Percentiles rank a stretch among this genome's conserved stretches.
These are phyloP conservation scores for Alternaria infectoria DNA, from an alignment of 2,329 filamentous ascomycete genomes.

Conservation along the genomic window DNA sequence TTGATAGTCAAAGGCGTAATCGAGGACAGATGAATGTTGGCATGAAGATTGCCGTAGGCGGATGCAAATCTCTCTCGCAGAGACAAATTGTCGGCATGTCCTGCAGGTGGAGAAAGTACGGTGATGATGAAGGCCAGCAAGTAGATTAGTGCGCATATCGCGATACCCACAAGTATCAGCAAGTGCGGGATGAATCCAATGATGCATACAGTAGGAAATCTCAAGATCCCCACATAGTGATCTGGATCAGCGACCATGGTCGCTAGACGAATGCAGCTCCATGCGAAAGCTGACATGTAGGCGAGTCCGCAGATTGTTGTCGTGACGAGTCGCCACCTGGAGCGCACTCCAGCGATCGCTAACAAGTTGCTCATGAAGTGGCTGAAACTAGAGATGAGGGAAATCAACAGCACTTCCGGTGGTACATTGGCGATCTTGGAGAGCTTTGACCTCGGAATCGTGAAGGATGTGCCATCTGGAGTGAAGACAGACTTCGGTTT, in stretches of 20 bases:
- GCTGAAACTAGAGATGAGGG: conserved; percentile 86
- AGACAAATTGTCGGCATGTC: conserved; percentile 53
- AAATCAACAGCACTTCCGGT: conserved; percentile 85
- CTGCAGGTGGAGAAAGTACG: conserved; percentile 68
- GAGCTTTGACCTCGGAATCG: conserved; percentile 64
- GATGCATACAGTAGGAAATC: conserved; percentile 93
- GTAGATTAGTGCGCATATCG: conserved; percentile 79
- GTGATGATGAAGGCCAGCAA: conserved; percentile 76
- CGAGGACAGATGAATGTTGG: conserved; percentile 80
- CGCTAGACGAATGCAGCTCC: conserved; percentile 67
- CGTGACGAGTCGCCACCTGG: conserved; percentile 79
- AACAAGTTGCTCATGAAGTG: conserved; percentile 84
- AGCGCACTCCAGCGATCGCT: conserved; percentile 80
- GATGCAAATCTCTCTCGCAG: conserved; percentile 67
- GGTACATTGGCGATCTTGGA: conserved; percentile 84
- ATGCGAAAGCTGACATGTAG: conserved; percentile 85
- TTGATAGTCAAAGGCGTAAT: conserved; percentile 72
- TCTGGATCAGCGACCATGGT: conserved; percentile 47
- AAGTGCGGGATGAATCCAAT: conserved; percentile 94
- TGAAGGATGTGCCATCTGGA: conserved; percentile 53
- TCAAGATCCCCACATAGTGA: conserved; percentile 70
- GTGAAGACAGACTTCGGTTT: conserved; percentile 48
- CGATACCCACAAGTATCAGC: conserved; percentile 81
- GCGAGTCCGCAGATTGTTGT: conserved; percentile 89
- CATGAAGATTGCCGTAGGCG: conserved; percentile 90